Evolutionary conservation across 108 stramenopile genomes (phyloP).

Genomic region (Nitzschia palea): DNA sequence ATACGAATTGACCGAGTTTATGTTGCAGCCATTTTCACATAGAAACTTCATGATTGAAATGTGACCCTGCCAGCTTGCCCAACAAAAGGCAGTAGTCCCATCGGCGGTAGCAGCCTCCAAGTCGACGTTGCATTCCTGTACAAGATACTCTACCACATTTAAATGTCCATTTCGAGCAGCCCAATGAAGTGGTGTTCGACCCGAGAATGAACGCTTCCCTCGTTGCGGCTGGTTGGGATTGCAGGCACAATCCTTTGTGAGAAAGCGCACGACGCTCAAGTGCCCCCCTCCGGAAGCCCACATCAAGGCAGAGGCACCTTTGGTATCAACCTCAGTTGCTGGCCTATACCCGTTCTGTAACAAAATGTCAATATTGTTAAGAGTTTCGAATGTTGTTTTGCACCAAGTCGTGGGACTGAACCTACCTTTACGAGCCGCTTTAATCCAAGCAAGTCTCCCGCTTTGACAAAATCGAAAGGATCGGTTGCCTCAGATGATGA

Average conservation of each 20-base stretch:
- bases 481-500: constrained; percentile 4
- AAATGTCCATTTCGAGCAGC: constrained; percentile 83
- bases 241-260: constrained; percentile 54
- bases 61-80: constrained; percentile 88
- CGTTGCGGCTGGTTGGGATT: constrained; percentile 56
- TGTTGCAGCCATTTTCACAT: constrained; percentile 44
- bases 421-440: constrained; percentile 4
- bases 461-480: constrained; percentile 25
- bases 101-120: constrained; percentile 73
- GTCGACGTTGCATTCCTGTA: constrained; percentile 15
- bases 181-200: constrained; percentile 87
- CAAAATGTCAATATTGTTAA: background rate
- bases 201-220: constrained; percentile 77
- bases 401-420: background rate
- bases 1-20: constrained; percentile 59
- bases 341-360: constrained; percentile 22
- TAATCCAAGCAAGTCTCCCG: constrained; percentile 29
- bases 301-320: constrained; percentile 63
- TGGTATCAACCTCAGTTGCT: constrained; percentile 36
- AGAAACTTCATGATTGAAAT: constrained; percentile 65
- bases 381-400: background rate
- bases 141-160: constrained; percentile 60
- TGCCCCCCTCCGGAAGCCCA: constrained; percentile 85
- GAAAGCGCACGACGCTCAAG: constrained; percentile 56
- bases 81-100: constrained; percentile 88